Base-by-base conservation (phyloP, 2,329 filamentous ascomycete species). In the Aspergillus nomiae region DNA sequence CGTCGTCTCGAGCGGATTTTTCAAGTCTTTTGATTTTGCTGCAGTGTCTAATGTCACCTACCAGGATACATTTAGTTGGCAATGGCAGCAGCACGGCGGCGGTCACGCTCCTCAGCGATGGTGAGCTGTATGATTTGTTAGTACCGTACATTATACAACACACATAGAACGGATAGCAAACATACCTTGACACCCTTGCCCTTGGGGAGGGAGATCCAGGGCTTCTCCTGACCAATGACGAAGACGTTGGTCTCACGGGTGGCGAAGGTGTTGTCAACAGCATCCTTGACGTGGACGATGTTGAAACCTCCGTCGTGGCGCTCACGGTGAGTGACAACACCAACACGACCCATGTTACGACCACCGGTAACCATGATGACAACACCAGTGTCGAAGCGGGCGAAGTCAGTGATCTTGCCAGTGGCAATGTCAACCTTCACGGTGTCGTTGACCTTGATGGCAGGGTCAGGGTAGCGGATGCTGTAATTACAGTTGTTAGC, bases 331-430 rank as follows among this genome's bases (percentile, higher is more conserved):
- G 95, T 98, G 87, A 99, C 96, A 83, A 98, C 94, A 91, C 95
- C 95, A 80, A 99, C 94, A 94, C 95, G 95, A 83, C 95, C 95
- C 94, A 98, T 99, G 92, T 99, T 99, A 82, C 94, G 95, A 90
- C 95, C 95, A 90, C 95, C 95, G 76, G 95, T 99, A 80, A 91
- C 91, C 94, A 99, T 99, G 83, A 91, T 93, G 77, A 99, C 93
- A 81, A 92, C 91, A 84, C 94, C 95, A 80, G 94, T 97, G 84
- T 99, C 95, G 86, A 99, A 99, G 85, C 91, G 92, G 89, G 98
- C 93, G 86, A 91, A 98, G 85, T 99, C 95, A 76, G 87, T 84
- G 86, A 99, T 96, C 90, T 98, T 99, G 87, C 95, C 95, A 71
- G 93, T 97, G 78, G 91, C 85, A 65, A 99, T 87, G 80, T 99